These are phyloP conservation scores for Phytophthora pistaciae DNA, from an alignment of 352 stramenopile genomes.

Conservation along the genomic window DNA sequence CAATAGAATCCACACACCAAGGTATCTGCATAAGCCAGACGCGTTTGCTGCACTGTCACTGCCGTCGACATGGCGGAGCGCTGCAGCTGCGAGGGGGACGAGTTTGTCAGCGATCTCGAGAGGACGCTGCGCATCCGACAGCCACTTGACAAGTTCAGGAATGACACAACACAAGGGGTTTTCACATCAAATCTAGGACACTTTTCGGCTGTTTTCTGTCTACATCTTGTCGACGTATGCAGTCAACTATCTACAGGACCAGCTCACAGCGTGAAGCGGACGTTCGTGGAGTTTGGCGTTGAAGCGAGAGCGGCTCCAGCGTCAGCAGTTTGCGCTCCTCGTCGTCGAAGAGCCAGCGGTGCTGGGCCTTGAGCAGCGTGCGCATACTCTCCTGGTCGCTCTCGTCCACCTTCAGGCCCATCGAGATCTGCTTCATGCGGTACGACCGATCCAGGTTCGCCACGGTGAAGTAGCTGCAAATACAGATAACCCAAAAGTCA, in stretches of 20 bases:
- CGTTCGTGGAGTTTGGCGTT: constrained; percentile 27
- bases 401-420: constrained; percentile 64
- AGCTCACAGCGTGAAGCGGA: constrained; percentile 6
- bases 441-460: constrained; percentile 71
- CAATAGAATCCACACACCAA: constrained; percentile 27
- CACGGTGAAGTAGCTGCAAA: constrained; percentile 67
- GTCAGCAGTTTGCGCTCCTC: constrained; percentile 68
- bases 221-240: constrained; percentile 27
- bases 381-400: constrained; percentile 73
- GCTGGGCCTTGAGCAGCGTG: constrained; percentile 72
- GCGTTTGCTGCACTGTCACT: constrained; percentile 38
- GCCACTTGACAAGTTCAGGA: constrained; percentile 22
- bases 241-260: neutral
- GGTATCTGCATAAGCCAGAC: constrained; percentile 58
- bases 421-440: constrained; percentile 64
- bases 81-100: constrained; percentile 2
- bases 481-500: neutral
- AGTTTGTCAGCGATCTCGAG: neutral
- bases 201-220: constrained; percentile 12
- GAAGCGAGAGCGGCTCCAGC: constrained; percentile 64
- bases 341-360: constrained; percentile 77
- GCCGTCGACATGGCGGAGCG: constrained; percentile 6
- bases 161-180: constrained; percentile 8
- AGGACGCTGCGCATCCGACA: constrained; percentile 11
- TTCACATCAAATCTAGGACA: constrained; percentile 16